These are phyloP conservation scores for Omphalotus guepiniiformis DNA, from an alignment of 768 basidiomycete species.

Conservation along the genomic window DNA sequence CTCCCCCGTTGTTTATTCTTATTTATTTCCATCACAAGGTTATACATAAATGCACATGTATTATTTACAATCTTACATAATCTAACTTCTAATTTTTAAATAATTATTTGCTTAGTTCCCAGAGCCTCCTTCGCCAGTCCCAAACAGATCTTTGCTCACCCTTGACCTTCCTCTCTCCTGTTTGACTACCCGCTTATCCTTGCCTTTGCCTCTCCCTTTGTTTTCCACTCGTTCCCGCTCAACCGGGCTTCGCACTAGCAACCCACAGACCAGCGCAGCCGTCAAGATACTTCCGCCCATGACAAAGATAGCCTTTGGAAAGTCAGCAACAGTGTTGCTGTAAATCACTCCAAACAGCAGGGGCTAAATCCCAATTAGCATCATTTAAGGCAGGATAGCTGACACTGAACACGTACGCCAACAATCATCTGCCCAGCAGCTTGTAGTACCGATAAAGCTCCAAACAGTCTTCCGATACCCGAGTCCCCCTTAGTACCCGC, in stretches of 20 bases:
- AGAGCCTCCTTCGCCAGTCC: constrained; percentile 1
- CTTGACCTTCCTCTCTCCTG: constrained; percentile 43
- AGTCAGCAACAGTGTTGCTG: constrained; percentile 60
- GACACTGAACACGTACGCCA: constrained; percentile 33
- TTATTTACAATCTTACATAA: background rate
- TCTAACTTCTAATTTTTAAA: background rate
- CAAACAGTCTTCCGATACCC: constrained; percentile 57
- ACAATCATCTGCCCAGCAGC: constrained; percentile 65
- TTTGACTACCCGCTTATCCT: constrained; percentile 18
- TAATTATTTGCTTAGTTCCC: background rate
- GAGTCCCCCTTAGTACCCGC: constrained; percentile 18
- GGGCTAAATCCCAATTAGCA: constrained; percentile 37
- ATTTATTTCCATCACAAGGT: no score
- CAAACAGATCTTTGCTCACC: constrained; percentile 39
- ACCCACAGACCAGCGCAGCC: constrained; percentile 29
- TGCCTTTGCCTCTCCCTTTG: constrained; percentile 18
- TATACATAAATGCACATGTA: no score
- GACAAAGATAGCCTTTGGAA: constrained; percentile 68
- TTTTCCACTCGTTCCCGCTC: constrained; percentile 14
- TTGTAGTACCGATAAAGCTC: constrained; percentile 68
- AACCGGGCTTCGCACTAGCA: constrained; percentile 39
- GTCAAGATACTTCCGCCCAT: constrained; percentile 49
- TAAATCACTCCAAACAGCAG: constrained; percentile 72
- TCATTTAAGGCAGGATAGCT: background rate
- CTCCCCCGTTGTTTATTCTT: background rate